Percentiles rank a stretch among this genome's conserved stretches.
Evolutionary conservation across 176 grass and related monocot species (phyloP).

Genomic region (Aegilops speltoides): DNA sequence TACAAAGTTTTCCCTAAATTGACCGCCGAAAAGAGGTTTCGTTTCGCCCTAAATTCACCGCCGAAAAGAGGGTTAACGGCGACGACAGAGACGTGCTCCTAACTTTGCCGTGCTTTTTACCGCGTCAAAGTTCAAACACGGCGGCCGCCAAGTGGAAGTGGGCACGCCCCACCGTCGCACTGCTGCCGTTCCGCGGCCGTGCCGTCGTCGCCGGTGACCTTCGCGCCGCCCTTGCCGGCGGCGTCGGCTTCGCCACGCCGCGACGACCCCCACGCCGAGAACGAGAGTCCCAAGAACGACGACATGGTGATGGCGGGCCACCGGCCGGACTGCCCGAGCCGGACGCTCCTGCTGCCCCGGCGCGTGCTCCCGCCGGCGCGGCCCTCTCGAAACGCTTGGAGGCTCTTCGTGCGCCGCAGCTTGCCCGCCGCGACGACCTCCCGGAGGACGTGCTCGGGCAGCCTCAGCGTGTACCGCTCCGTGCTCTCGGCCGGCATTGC

Average conservation of each 20-base stretch:
- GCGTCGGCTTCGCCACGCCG: constrained; percentile 41
- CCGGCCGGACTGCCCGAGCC: constrained; percentile 55
- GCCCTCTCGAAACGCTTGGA: constrained; percentile 28
- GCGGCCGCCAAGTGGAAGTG: constrained; percentile 12
- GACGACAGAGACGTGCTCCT: not conserved
- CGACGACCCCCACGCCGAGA: constrained; percentile 60
- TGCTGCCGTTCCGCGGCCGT: constrained; percentile 25
- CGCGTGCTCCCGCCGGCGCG: constrained; percentile 42
- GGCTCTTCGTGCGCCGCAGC: constrained; percentile 51
- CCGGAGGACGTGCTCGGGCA: constrained; percentile 60
- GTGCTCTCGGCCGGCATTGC: not conserved
- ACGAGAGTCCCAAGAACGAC: constrained; percentile 37
- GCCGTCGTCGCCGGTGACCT: constrained; percentile 22
- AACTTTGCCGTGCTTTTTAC: constrained; percentile 21
- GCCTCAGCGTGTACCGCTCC: constrained; percentile 70
- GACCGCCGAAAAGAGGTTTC: not conserved
- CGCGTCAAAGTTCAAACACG: constrained; percentile 31
- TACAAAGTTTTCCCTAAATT: not conserved
- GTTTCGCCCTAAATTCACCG: not conserved
- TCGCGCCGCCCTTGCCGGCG: constrained; percentile 43
- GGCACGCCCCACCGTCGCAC: constrained; percentile 26
- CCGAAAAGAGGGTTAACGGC: constrained; percentile 21
- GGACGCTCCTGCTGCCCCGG: constrained; percentile 48
- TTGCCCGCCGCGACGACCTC: constrained; percentile 39
- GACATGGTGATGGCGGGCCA: constrained; percentile 52